phyloP scores from a whole-genome alignment of 257 asterid species.

The Solanum bulbocastanum region DNA sequence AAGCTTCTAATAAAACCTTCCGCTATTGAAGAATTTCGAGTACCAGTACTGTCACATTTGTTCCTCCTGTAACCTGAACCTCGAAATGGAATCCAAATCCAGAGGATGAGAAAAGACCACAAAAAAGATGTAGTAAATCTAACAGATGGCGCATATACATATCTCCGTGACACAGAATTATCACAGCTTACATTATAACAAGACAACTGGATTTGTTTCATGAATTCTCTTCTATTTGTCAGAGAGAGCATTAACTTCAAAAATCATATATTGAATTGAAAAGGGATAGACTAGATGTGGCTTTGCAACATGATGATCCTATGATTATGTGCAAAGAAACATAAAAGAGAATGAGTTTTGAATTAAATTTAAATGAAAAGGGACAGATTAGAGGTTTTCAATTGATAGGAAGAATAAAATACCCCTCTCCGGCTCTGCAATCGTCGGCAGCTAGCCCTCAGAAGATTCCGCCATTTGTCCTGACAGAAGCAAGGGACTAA shows the following conservation, averaged over 20 bases:
- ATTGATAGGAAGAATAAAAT: background rate
- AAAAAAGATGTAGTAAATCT: background rate
- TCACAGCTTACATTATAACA: background rate
- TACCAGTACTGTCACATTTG: background rate
- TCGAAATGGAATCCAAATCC: background rate
- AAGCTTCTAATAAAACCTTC: background rate
- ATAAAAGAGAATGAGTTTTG: background rate
- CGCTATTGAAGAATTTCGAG: background rate
- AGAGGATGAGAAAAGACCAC: background rate
- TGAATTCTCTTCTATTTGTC: background rate
- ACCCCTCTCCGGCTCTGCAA: background rate
- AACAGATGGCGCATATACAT: background rate
- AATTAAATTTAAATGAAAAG: background rate
- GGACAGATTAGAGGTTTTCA: background rate
- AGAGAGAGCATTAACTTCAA: background rate
- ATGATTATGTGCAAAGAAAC: background rate
- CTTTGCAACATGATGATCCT: background rate
- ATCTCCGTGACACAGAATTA: background rate
- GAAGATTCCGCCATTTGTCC: conserved; percentile 14
- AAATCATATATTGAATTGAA: background rate
- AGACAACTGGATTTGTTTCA: background rate
- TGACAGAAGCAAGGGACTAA: background rate
- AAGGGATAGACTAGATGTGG: background rate
- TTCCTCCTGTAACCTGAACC: background rate
- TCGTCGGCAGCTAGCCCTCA: background rate